Evolutionary conservation across 805 yeast genomes (phyloP).

Genomic region (Yamadazyma olivae): DNA sequence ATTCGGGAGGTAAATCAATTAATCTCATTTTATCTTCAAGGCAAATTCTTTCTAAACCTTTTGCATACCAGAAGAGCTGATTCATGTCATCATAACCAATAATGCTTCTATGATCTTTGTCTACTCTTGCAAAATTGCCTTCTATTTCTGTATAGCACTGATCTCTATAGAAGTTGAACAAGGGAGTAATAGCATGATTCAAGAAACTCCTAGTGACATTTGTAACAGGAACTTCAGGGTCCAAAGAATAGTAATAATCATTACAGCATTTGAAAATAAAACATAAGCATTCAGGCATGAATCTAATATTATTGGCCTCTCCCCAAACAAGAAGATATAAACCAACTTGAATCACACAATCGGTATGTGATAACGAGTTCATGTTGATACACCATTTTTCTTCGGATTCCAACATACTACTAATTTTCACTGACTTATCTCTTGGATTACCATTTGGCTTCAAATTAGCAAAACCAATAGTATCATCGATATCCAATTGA

Average conservation of each 20-base stretch:
- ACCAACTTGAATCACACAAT: constrained; percentile 60
- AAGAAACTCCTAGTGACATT: constrained; percentile 41
- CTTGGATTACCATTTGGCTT: constrained; percentile 19
- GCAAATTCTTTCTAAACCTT: constrained; percentile 59
- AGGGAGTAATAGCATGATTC: constrained; percentile 71
- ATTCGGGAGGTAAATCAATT: constrained; percentile 51
- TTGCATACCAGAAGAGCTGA: constrained; percentile 80
- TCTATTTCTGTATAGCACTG: constrained; percentile 48
- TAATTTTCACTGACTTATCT: constrained; percentile 5
- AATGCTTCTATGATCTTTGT: constrained; percentile 62
- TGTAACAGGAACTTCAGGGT: constrained; percentile 17
- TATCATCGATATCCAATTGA: constrained; percentile 59
- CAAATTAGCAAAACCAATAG: constrained; percentile 32
- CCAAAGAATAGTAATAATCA: constrained; percentile 56
- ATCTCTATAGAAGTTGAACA: constrained; percentile 58
- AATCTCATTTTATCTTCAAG: constrained; percentile 45
- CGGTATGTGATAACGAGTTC: constrained; percentile 48
- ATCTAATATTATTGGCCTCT: constrained; percentile 65
- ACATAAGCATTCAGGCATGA: constrained; percentile 47
- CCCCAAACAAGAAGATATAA: constrained; percentile 74
- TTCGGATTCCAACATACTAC: constrained; percentile 42
- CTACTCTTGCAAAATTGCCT: constrained; percentile 45
- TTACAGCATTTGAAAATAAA: constrained; percentile 80
- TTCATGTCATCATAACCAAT: constrained; percentile 91
- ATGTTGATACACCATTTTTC: constrained; percentile 50